Base-by-base conservation (phyloP, 2,329 filamentous ascomycete genomes). In the Apiospora aurea region DNA sequence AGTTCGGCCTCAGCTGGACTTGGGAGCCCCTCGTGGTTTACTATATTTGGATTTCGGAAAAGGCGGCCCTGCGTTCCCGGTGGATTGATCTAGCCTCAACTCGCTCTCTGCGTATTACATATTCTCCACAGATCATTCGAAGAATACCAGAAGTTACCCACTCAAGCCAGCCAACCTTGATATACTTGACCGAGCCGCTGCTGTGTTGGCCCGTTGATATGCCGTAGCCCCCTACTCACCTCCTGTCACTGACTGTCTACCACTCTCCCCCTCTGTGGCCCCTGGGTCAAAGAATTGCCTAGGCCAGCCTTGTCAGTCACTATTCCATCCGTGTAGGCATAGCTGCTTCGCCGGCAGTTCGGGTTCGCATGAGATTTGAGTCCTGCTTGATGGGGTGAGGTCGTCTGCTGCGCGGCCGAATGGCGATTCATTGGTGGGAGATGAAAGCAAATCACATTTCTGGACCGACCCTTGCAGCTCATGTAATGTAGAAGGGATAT, bases 141-240 rank as follows among this genome's bases (percentile, higher is more conserved):
- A 79, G 75, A 88, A 90, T 90, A 90, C 87, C 88, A 90, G 88
- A 90, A 88, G 87, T 89, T 90, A 90, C 88, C 88, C 88, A 88
- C 88, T 89, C 85, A 87, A 76, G 21, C 53, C 57, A 76, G 21
- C 53, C 57, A n/a, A 24, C 57, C 29, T 41, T 18, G 4, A 3
- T 13, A 64, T 34, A n/a, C 34, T 64, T 41, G 29, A 64, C 34
- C 21, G 4, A 4, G 57, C 2, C 21, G 14, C 4, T 34, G 2
- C 29, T n/a, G 38, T 61, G 53, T 10, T 38, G 26, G 21, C 18
- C 0, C 1, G 21, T n/a, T 5, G 3, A 24, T 21, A 21, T 61
- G 53, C 29, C 26, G 6, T 10, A 21, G 14, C 16, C 13, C 53
- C 16, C 8, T 11, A 61, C 53, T 38, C 7, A 11, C 53, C 26